phyloP scores from a whole-genome alignment of 202 grass and related monocot genomes.

The Brachypodium distachyon region DNA sequence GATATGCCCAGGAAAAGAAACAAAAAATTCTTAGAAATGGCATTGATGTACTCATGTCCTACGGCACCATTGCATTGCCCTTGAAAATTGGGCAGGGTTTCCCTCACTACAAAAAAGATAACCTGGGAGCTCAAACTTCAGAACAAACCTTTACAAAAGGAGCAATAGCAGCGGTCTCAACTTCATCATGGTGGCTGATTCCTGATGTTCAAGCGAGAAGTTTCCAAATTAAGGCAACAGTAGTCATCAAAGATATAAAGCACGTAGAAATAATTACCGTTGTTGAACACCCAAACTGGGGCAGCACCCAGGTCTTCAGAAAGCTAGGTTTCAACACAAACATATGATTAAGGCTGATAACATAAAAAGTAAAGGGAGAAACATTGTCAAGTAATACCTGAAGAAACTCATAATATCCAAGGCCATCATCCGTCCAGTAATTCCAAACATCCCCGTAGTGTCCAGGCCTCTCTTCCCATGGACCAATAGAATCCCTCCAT shows the following conservation, averaged over 20 bases:
- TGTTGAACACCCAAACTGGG: slow-evolving; percentile 94
- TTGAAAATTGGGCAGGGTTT: too few relatives aligned
- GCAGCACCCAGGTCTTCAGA: slow-evolving; percentile 67
- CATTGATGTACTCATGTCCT: background rate
- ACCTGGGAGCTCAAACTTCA: background rate
- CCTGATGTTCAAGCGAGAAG: slow-evolving; percentile 32
- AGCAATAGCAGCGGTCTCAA: slow-evolving; percentile 39
- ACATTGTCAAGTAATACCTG: slow-evolving; percentile 38
- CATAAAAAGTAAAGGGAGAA: background rate
- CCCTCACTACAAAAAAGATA: background rate
- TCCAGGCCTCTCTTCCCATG: slow-evolving; percentile 82
- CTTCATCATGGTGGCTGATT: slow-evolving; percentile 69
- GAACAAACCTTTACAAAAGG: slow-evolving; percentile 69
- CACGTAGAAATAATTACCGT: slow-evolving; percentile 45
- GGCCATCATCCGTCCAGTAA: slow-evolving; percentile 90
- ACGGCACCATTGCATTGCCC: background rate
- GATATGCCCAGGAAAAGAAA: background rate
- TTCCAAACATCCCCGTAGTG: slow-evolving; percentile 82
- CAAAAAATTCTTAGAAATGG: too few relatives aligned
- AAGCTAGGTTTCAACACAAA: slow-evolving; percentile 41
- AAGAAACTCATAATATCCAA: slow-evolving; percentile 83
- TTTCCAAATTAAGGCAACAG: background rate
- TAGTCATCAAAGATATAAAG: background rate
- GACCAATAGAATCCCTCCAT: slow-evolving; percentile 77
- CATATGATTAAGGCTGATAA: slow-evolving; percentile 12